Evolutionary conservation across 768 basidiomycete genomes (phyloP), one percentile per base, ranked within the genome.

Genomic region (Hemileccinum impolitum): DNA sequence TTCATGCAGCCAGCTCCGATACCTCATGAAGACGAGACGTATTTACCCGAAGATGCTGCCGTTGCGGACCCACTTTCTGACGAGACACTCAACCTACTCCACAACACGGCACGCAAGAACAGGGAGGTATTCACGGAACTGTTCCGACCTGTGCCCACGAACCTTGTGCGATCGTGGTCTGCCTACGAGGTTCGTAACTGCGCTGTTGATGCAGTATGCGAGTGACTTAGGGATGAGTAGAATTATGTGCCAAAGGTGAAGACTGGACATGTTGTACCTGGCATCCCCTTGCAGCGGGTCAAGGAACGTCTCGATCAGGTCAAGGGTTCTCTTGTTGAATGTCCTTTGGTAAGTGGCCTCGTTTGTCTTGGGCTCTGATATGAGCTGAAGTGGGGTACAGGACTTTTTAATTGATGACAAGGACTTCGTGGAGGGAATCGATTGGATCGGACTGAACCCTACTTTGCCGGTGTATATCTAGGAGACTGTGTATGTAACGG

Each of bases 321-420:
- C 39, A 77, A 70, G 60, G 88, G 88, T 32, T 73, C 85, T 4
- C 65, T 90, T n/a, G 87, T 90, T 1, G 88, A 90, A 57, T 79
- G 78, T 58, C 87, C 88, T 38, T 60, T 90, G 62, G 87, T 90
- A 55, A 46, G 80, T 40, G 36, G 54, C 28, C 28, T 48, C 37
- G 21, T 38, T 45, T 38, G 38, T 36, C 11, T 48, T 2, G 17
- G 28, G 30, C 12, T 50, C 46, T 32, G 37, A 40, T 39, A 7
- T n/a, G 38, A 43, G 28, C 58, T 53, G 30, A n/a, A 50, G 47
- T 32, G 47, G 28, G 45, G 39, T 43, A 11, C 57, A 90, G 88
- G 85, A 92, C 65, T 94, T 93, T 77, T 72, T 94, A 42, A 88
- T 89, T 42, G 89, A 90, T 51, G 79, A 91, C 53, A 82, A 80